Evolutionary conservation across 495 filamentous ascomycete genomes (phyloP), one percentile per base, ranked within the genome.

Genomic region (Rostrohypoxylon terebratum): DNA sequence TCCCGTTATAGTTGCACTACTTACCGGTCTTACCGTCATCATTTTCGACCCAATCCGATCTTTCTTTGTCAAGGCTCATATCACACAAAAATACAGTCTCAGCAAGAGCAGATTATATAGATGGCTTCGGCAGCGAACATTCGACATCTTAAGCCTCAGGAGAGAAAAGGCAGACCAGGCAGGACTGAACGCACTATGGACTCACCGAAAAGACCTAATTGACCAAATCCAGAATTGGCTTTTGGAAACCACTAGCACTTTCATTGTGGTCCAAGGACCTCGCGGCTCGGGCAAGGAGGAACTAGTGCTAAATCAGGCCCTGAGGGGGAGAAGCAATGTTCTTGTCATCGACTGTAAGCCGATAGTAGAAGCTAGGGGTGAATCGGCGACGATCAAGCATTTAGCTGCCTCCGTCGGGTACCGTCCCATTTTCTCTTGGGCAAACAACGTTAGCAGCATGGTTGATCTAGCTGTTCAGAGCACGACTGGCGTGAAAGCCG

Each of bases 331-430:
- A 47, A 90, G 87, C 50, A 89, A 96, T 75, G 93, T 93, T 48
- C 81, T 99, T 0, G 81, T 96, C n/a, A 90, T 99, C 54, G 96
- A 99, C 79, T 98, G 95, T 83, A 97, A 97, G 77, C 90, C 93
- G 3, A 93, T 98, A 16, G 90, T 94, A 61, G 95, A 99, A 75
- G 94, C 96, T 1, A 89, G 92, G 28, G 96, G 96, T 0, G 96
- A 99, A 78, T 89, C 90, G n/a, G 88, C 89, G 2, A 97, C 93
- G 6, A 98, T 99, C 60, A 83, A 85, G 62, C 90, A 91, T 53
- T 91, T 94, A 1, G 96, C 96, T 1, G 78, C 81, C 4, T 88
- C 95, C 74, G 96, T 98, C 62, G 96, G 96, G 42, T 99, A 98
- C 73, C 85, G 93, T 1, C 96, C 96, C 0, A 87, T 99, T 6